Conservation (phyloP, 2,329 filamentous ascomycete species). For the Capronia coronata region DNA sequence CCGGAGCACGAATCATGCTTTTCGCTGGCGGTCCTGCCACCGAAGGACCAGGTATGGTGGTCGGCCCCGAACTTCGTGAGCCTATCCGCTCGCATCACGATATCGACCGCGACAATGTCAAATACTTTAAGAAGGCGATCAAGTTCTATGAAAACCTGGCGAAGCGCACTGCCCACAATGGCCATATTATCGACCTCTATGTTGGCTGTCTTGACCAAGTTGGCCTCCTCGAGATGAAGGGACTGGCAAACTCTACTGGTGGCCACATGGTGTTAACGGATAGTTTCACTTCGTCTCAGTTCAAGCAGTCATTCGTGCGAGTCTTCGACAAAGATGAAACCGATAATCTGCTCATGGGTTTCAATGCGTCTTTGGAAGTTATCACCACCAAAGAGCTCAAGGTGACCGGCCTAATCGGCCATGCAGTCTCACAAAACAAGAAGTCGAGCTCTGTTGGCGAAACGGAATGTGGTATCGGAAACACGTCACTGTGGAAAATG, state of each 20-base stretch:
- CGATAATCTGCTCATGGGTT: slow-evolving; percentile 94
- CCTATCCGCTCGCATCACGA: slow-evolving; percentile 97
- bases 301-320: slow-evolving; percentile 95
- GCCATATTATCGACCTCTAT: slow-evolving; percentile 96
- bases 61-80: slow-evolving; percentile 89
- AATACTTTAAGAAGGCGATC: slow-evolving; percentile 98
- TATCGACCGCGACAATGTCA: slow-evolving; percentile 97
- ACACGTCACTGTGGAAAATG: slow-evolving; percentile 99
- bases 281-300: slow-evolving; percentile 98
- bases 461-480: slow-evolving; percentile 96
- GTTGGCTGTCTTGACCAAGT: slow-evolving; percentile 96
- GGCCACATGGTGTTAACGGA: slow-evolving; percentile 98
- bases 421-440: slow-evolving; percentile 94
- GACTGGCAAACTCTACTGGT: slow-evolving; percentile 88
- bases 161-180: slow-evolving; percentile 91
- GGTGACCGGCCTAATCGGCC: slow-evolving; percentile 93
- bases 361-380: slow-evolving; percentile 93
- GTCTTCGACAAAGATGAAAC: slow-evolving; percentile 95
- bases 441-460: slow-evolving; percentile 96
- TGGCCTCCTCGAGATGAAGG: slow-evolving; percentile 96
- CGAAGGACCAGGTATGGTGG: slow-evolving; percentile 93
- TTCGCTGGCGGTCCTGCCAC: slow-evolving; percentile 93
- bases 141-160: slow-evolving; percentile 97
- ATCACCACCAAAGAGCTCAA: slow-evolving; percentile 97
- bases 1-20: slow-evolving; percentile 91